Base-by-base conservation (phyloP, 2,329 filamentous ascomycete genomes). In the Madurella mycetomatis region DNA sequence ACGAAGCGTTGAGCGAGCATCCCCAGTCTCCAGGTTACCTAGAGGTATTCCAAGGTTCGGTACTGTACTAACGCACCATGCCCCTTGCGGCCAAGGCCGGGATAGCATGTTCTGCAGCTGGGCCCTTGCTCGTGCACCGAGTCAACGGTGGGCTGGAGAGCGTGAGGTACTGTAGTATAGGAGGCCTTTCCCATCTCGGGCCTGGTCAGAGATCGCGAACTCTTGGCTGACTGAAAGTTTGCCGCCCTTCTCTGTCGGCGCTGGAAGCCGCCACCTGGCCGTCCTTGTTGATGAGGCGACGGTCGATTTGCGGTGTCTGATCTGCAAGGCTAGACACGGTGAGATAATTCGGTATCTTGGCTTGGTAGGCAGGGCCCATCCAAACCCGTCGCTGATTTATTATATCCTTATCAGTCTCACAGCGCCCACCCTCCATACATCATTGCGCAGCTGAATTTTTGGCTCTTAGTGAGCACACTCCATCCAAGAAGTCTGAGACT, bases 281-380 rank as follows among this genome's bases (percentile, higher is more conserved):
- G 41, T 13, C 25, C 19, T 9, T 19, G 32, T 9, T 44, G 37
- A 9, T n/a, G n/a, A n/a, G n/a, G 42, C 49, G 52, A 50, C 25
- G 15, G 30, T 47, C 47, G 50, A 37, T 54, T 41, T 54, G 42
- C 47, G 52, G 52, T 25, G 42, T 50, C 52, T 43, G 47, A 54
- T 54, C 52, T 31, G 39, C 47, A 54, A 25, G 12, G 25, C 42
- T 15, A n/a, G 51, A 17, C 12, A 46, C 51, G 16, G 41, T 37
- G 47, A 49, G 47, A 44, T 48, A 44, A 32, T 44, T 32, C 11
- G 25, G 25, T n/a, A 43, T 44, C 45, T 53, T 48, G 30, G 39
- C 45, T 25, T 31, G 32, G 9, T 9, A 18, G 25, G 25, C 25
- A 3, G 25, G 25, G 25, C 25, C 25, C 25, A 25, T 25, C 25